These are phyloP conservation scores for Rhodotorula sp. DNA, from an alignment of 1,284 basidiomycete species.

Conservation along the genomic window DNA sequence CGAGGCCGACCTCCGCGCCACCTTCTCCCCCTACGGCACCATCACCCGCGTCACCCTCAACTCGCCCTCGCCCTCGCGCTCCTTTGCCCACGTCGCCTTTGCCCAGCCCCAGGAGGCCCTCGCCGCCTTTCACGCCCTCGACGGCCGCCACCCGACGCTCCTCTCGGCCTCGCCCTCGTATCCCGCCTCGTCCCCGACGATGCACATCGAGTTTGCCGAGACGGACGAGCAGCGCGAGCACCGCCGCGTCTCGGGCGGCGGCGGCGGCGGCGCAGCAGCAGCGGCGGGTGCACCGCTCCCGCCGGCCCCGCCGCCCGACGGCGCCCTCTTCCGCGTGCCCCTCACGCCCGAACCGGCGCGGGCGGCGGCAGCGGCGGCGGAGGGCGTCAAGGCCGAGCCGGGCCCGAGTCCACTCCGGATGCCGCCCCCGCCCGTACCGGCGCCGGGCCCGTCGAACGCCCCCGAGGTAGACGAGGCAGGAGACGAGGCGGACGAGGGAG, in stretches of 20 bases:
- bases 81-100: slow-evolving; percentile 17
- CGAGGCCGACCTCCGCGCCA: slow-evolving; percentile 4
- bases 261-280: no score
- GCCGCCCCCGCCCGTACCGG: no score
- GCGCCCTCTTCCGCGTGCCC: slow-evolving; percentile 14
- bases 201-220: slow-evolving; percentile 1
- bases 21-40: slow-evolving; percentile 3
- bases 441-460: neutral
- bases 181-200: neutral
- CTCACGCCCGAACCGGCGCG: slow-evolving; percentile 16
- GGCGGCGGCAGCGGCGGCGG: neutral
- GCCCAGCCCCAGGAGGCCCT: neutral
- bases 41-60: neutral
- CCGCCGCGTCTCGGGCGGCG: neutral
- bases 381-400: slow-evolving; percentile 9
- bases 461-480: neutral
- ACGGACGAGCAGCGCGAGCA: neutral
- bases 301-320: neutral
- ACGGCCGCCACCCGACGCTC: neutral
- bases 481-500: no score
- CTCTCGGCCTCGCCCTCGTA: neutral
- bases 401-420: slow-evolving; percentile 1
- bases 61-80: neutral
- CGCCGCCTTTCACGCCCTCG: slow-evolving; percentile 12
- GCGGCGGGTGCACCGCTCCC: neutral